Conservation (phyloP, 139 green algal species). For the Microglena sp. region DNA sequence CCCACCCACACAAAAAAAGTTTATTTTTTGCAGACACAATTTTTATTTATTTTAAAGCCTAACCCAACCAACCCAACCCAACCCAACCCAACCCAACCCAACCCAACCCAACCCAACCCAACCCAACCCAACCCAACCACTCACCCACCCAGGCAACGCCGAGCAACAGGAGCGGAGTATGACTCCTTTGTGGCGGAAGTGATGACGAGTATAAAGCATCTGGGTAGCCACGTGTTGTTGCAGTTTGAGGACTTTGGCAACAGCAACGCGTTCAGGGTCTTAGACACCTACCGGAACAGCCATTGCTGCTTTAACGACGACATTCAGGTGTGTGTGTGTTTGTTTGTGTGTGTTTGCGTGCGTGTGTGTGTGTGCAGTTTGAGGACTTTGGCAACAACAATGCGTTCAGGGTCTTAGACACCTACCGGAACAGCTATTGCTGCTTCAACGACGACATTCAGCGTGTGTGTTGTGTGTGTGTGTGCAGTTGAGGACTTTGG, state of each 20-base stretch:
- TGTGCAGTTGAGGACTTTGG: too few relatives aligned
- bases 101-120: slow-evolving; percentile 1
- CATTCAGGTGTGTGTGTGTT: slow-evolving; percentile 48
- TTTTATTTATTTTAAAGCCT: too few relatives aligned
- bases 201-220: slow-evolving; percentile 30
- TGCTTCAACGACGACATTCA: slow-evolving; percentile 93
- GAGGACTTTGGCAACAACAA: slow-evolving; percentile 82
- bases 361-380: slow-evolving; percentile 85
- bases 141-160: slow-evolving; percentile 2
- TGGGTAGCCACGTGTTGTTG: slow-evolving; percentile 55
- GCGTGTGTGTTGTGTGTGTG: too few relatives aligned
- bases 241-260: slow-evolving; percentile 93
- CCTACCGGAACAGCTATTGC: slow-evolving; percentile 25
- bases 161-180: slow-evolving; percentile 34
- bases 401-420: slow-evolving; percentile 61
- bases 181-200: slow-evolving; percentile 53
- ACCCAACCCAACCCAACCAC: not conserved
- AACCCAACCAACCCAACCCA: too few relatives aligned
- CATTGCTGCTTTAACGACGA: slow-evolving; percentile 85
- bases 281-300: slow-evolving; percentile 42
- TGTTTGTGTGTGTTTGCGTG: not conserved
- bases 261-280: slow-evolving; percentile 56
- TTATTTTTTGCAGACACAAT: too few relatives aligned
- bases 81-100: not conserved
- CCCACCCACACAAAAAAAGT: too few relatives aligned